Percentiles rank a stretch among this genome's conserved stretches.
Conservation (phyloP, 2,329 filamentous ascomycete genomes). For the Beauveria caledonica region DNA sequence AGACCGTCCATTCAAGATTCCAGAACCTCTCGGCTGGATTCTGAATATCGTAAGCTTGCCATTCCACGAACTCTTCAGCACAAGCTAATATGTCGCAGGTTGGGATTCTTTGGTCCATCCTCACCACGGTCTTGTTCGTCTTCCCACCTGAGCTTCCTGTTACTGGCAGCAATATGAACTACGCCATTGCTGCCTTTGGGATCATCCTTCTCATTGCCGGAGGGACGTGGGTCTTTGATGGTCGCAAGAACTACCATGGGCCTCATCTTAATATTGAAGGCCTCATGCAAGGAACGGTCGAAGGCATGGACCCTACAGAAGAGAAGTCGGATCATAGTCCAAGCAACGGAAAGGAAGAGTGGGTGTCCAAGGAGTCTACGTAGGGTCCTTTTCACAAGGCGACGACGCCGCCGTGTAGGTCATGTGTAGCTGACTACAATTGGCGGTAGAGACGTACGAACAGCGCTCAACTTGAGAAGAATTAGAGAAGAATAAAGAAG, state of each 20-base stretch:
- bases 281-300: background rate
- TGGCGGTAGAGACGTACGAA: no score
- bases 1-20: constrained; percentile 8
- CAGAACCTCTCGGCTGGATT: constrained; percentile 7
- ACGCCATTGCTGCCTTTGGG: constrained; percentile 40
- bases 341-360: background rate
- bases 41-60: background rate
- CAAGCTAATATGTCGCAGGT: constrained; percentile 10
- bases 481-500: no score
- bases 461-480: no score
- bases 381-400: no score
- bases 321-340: background rate
- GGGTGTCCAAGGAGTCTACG: background rate
- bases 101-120: constrained; percentile 55
- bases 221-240: constrained; percentile 39
- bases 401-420: no score
- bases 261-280: constrained; percentile 1
- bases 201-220: constrained; percentile 37
- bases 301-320: constrained; percentile 3
- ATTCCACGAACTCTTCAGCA: background rate
- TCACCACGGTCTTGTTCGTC: constrained; percentile 57
- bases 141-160: constrained; percentile 35
- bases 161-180: constrained; percentile 60
- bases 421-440: no score
- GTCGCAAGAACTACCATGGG: constrained; percentile 35